These are phyloP conservation scores for Backusella mclennaniae DNA, from an alignment of 192 early-diverging fungal species.

Conservation along the genomic window DNA sequence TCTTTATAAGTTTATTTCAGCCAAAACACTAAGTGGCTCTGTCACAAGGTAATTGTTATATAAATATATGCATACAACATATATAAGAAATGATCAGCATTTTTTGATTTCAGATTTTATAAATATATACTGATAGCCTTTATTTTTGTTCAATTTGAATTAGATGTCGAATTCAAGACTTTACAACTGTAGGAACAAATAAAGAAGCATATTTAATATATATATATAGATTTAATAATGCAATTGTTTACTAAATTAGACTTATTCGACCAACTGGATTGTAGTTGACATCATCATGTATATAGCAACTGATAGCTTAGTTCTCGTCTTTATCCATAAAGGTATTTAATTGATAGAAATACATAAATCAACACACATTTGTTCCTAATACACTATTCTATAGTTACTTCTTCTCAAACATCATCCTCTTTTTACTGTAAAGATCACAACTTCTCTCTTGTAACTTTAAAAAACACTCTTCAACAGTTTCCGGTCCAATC, in stretches of 20 bases:
- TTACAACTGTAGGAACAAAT: conserved; percentile 2
- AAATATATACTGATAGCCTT: not conserved
- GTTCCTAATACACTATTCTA: not conserved
- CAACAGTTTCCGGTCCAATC: not conserved
- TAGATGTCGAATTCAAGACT: conserved; percentile 22
- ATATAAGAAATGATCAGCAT: not conserved
- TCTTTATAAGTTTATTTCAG: conserved; percentile 18
- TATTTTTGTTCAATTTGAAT: not conserved
- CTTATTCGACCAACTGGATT: conserved; percentile 14
- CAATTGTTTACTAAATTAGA: not conserved
- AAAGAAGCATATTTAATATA: not conserved
- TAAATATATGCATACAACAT: not conserved
- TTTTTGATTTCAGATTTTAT: not conserved
- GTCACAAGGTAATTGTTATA: conserved; percentile 19
- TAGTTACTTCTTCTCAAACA: not conserved
- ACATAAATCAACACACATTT: not conserved
- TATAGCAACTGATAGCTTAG: conserved; percentile 23
- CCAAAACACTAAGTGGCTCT: conserved; percentile 13
- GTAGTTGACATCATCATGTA: conserved; percentile 38
- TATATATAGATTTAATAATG: conserved; percentile 1
- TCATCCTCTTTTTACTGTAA: conserved; percentile 3
- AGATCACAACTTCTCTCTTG: conserved; percentile 5
- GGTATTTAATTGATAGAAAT: conserved; percentile 8
- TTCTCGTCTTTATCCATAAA: conserved; percentile 28
- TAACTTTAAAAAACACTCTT: not conserved